Conservation (phyloP, 208 protist genomes). For the Crithidia thermophila region DNA sequence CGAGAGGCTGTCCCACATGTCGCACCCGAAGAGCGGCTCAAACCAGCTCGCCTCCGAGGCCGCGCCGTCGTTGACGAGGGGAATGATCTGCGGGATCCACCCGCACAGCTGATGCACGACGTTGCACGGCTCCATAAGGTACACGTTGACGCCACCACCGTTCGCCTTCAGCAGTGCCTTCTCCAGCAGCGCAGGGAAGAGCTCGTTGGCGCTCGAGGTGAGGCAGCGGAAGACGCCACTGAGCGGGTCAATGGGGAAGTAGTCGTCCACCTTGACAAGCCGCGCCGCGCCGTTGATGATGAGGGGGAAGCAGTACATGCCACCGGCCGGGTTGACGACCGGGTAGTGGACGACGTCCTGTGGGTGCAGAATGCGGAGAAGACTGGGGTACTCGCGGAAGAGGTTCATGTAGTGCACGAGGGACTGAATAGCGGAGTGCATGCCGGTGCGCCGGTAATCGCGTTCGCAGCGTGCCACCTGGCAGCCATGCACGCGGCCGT, state of each 20-base stretch:
- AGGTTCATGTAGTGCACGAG: slow-evolving; percentile 40
- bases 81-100: slow-evolving; percentile 62
- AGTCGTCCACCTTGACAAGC: slow-evolving; percentile 78
- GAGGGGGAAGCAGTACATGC: slow-evolving; percentile 82
- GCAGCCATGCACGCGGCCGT: slow-evolving; percentile 60
- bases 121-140: slow-evolving; percentile 64
- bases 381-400: slow-evolving; percentile 59
- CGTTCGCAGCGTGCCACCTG: slow-evolving; percentile 42
- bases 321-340: slow-evolving; percentile 63
- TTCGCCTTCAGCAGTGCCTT: slow-evolving; percentile 74
- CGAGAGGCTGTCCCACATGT: slow-evolving; percentile 11
- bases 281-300: slow-evolving; percentile 81
- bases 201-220: slow-evolving; percentile 17
- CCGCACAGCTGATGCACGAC: slow-evolving; percentile 81
- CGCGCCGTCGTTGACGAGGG: not conserved
- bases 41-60: no score
- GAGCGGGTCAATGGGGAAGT: slow-evolving; percentile 50
- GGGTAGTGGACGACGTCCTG: slow-evolving; percentile 60
- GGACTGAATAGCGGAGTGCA: slow-evolving; percentile 66
- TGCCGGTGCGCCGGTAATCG: slow-evolving; percentile 30
- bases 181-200: slow-evolving; percentile 78
- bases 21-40: slow-evolving; percentile 3
- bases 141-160: slow-evolving; percentile 74
- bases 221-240: slow-evolving; percentile 46
- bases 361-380: slow-evolving; percentile 69